Base-by-base conservation (phyloP, 2,329 filamentous ascomycete species). In the Calonectria henricotiae region DNA sequence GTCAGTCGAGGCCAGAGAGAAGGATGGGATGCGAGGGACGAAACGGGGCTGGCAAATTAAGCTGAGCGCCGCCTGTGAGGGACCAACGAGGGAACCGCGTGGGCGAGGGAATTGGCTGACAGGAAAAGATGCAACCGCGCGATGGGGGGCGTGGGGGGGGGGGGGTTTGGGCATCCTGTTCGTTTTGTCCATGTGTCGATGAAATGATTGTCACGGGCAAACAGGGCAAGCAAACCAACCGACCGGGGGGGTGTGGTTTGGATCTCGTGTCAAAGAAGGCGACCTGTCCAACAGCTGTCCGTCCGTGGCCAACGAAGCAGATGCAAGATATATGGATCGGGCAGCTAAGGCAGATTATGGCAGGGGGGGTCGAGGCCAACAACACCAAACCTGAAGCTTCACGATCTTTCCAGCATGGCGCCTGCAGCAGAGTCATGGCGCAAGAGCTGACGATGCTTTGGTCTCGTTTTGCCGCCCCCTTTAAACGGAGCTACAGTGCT, bases 291-390 rank as follows among this genome's bases (percentile, higher is more conserved):
- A 49, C 20, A 37, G 32, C 20, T 41, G 32, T 55, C 51, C n/a
- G 6, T 13, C 32, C 32, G 20, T 41, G 30, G 44, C 43, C 30
- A 47, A 64, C 61, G 35, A 27, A 46, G 51, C 15, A 27, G 60
- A 58, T 63, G 66, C 66, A 55, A 58, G 66, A 67, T 67, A 61
- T 32, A 61, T 61, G 37, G 60, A 68, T 68, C 66, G 66, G 66
- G 47, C 49, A 68, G 66, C 66, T 43, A 67, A 54, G 65, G 65
- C 39, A 68, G 43, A 67, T 63, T 67, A 30, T 49, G 27, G 44
- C 64, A 67, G 64, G 64, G 64, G 64, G 65, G n/a, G 15, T 46
- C 46, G 9, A n/a, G 51, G 12, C 49, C 44, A 47, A 11, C 27
- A 47, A 44, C 61, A 47, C 30, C 43, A 46, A 46, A n/a, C n/a